phyloP scores from a whole-genome alignment of 352 stramenopile genomes.

The Globisporangium uncinulatum region DNA sequence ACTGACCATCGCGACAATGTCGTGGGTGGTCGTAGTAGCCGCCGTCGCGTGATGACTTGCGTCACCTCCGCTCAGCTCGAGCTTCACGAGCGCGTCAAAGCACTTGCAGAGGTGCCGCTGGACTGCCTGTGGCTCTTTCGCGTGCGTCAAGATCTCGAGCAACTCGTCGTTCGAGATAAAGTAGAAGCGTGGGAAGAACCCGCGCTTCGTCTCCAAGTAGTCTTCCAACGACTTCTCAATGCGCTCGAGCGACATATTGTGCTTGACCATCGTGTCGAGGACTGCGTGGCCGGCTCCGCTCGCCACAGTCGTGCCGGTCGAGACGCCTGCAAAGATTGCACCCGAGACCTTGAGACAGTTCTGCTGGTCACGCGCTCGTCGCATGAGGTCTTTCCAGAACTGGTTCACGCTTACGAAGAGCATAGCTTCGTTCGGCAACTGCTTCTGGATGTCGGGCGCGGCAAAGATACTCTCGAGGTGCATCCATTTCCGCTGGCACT shows the following conservation, averaged over 20 bases:
- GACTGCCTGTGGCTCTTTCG: slow-evolving; percentile 71
- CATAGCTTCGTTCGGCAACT: slow-evolving; percentile 61
- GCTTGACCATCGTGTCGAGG: slow-evolving; percentile 57
- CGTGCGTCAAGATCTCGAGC: slow-evolving; percentile 77
- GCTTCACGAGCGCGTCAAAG: slow-evolving; percentile 74
- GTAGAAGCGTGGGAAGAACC: slow-evolving; percentile 82
- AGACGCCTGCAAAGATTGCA: slow-evolving; percentile 24
- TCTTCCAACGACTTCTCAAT: slow-evolving; percentile 82
- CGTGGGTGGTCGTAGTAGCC: slow-evolving; percentile 20
- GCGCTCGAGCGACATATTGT: slow-evolving; percentile 62
- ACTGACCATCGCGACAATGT: slow-evolving; percentile 80
- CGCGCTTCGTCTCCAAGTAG: slow-evolving; percentile 81
- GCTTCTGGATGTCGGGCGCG: slow-evolving; percentile 77
- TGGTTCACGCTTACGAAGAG: slow-evolving; percentile 60
- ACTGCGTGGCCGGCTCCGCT: slow-evolving; percentile 31
- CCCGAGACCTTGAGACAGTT: slow-evolving; percentile 66
- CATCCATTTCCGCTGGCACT: slow-evolving; percentile 78
- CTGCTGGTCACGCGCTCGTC: slow-evolving; percentile 47
- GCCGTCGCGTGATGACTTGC: background rate
- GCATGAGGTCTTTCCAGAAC: slow-evolving; percentile 81
- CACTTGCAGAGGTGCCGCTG: slow-evolving; percentile 81
- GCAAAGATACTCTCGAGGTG: slow-evolving; percentile 83
- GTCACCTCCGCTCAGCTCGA: slow-evolving; percentile 72
- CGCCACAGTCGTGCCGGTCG: background rate
- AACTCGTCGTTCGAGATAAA: slow-evolving; percentile 88